These are phyloP conservation scores for Gymnopilus junonius DNA, from an alignment of 768 basidiomycete species.

Conservation along the genomic window DNA sequence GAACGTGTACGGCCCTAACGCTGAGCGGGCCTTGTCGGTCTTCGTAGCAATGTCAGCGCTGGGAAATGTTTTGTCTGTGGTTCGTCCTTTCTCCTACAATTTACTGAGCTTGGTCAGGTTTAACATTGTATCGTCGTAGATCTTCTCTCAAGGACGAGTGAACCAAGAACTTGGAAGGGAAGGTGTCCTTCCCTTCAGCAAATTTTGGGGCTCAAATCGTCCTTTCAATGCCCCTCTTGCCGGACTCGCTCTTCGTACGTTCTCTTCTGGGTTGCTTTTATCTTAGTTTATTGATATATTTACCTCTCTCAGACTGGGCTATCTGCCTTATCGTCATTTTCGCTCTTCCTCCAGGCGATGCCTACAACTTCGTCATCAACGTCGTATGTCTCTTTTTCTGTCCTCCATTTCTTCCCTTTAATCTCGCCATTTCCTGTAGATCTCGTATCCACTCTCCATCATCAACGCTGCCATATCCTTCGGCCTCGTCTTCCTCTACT, in stretches of 20 bases:
- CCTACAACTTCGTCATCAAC: constrained; percentile 66
- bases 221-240: constrained; percentile 65
- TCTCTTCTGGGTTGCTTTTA: neutral
- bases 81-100: constrained; percentile 15
- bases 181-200: constrained; percentile 63
- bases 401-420: neutral
- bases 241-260: constrained; percentile 57
- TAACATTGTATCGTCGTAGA: constrained; percentile 11
- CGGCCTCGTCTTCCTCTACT: constrained; percentile 39
- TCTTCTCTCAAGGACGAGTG: constrained; percentile 42
- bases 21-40: constrained; percentile 44
- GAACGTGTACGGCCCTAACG: constrained; percentile 60
- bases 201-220: constrained; percentile 62
- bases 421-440: constrained; percentile 19
- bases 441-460: constrained; percentile 52
- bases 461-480: constrained; percentile 48
- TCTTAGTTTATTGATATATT: neutral
- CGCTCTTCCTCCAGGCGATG: constrained; percentile 63
- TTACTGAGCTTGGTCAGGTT: neutral
- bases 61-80: constrained; percentile 59
- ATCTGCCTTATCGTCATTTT: constrained; percentile 42
- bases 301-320: constrained; percentile 32
- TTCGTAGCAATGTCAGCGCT: constrained; percentile 59
- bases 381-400: constrained; percentile 39
- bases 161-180: constrained; percentile 68